phyloP scores from a whole-genome alignment of 148 eudicot genomes.

The Chenopodium berlandieri region DNA sequence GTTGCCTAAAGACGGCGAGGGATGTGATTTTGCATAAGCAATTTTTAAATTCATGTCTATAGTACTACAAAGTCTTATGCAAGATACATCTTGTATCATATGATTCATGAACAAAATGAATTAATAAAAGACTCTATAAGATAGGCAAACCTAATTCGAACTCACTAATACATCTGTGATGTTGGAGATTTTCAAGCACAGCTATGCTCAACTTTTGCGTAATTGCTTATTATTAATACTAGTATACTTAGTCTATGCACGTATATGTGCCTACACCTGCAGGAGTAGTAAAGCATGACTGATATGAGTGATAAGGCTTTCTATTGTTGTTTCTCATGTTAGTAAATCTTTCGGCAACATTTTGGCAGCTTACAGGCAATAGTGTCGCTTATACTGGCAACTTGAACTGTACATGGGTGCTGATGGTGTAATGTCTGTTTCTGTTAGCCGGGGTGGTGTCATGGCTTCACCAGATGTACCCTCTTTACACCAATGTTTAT shows the following conservation, averaged over 20 bases:
- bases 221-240: neutral
- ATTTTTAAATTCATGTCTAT: neutral
- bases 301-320: neutral
- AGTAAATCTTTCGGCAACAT: conserved; percentile 8
- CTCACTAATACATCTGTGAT: neutral
- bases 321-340: conserved; percentile 2
- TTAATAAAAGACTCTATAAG: neutral
- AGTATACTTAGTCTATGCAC: neutral
- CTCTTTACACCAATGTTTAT: conserved; percentile 37
- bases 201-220: neutral
- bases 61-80: neutral
- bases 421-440: conserved; percentile 37
- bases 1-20: neutral
- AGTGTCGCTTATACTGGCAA: conserved; percentile 8
- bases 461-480: conserved; percentile 32
- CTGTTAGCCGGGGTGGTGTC: conserved; percentile 30
- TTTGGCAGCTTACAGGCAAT: neutral
- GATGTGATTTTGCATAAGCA: neutral
- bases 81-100: neutral
- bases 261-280: neutral
- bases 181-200: neutral
- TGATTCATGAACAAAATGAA: neutral
- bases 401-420: conserved; percentile 32
- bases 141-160: neutral
- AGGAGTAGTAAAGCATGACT: neutral